Base-by-base conservation (phyloP, 352 stramenopile species). In the Aphanomyces invadans region DNA sequence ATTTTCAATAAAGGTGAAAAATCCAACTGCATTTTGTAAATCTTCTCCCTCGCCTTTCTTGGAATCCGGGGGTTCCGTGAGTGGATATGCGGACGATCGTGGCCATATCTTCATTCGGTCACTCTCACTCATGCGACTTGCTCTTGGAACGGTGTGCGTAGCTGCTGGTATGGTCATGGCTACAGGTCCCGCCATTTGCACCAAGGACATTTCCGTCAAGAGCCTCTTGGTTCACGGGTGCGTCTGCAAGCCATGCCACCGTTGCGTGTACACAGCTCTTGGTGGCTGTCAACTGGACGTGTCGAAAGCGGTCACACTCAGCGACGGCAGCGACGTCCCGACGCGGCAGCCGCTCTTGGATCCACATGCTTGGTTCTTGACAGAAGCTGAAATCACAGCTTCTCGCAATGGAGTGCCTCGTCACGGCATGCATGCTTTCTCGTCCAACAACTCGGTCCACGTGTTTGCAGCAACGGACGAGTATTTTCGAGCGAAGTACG, bases 181-280 rank as follows among this genome's bases (percentile, higher is more conserved):
- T n/a, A n/a, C n/a, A n/a, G n/a, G n/a, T n/a, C n/a, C n/a, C n/a
- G n/a, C n/a, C n/a, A n/a, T n/a, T n/a, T 52, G 44, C 44, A 52
- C 44, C 44, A 52, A 52, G 44, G 44, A 9, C 44, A 52, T 25
- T 1, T 63, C 33, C 33, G 25, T 65, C 19, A 28, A 65, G 17
- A 59, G 69, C 10, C 73, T 75, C 31, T 39, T 74, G 23, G 63
- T 32, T 28, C 39, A 69, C 42, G 26, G 55, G 19, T 83, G 74
- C 62, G 65, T 83, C 17, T 83, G 76, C 62, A 25, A 55, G 39
- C 74, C 76, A 15, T 81, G 74, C 65, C 69, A 77, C 62, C 44
- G 73, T 31, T 85, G 77, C 61, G 67, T 71, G 53, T 74, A 74
- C 59, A 71, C 62, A 32, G 54, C 71, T 26, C 29, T 21, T 9